Conservation (phyloP, 2,329 filamentous ascomycete genomes). For the Neofusicoccum sp. region DNA sequence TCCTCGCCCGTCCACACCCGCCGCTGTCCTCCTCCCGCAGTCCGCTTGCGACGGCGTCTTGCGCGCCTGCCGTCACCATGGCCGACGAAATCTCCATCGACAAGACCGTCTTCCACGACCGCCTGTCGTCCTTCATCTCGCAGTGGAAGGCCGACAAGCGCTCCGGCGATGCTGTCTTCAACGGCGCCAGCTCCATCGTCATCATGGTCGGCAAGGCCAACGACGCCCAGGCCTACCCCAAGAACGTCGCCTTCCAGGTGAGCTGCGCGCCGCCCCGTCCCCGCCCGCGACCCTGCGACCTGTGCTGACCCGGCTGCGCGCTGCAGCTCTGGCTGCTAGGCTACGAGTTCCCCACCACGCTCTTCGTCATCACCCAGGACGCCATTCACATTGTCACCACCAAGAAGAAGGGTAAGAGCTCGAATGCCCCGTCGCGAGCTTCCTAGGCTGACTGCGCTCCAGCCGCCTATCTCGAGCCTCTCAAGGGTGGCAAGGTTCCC, state of each 20-base stretch:
- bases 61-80: constrained; percentile 50
- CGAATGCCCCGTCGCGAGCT: constrained; percentile 25
- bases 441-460: constrained; percentile 36
- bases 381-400: constrained; percentile 92
- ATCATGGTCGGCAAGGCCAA: constrained; percentile 95
- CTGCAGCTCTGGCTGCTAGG: constrained; percentile 93
- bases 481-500: constrained; percentile 90
- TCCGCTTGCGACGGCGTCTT: constrained; percentile 27
- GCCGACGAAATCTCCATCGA: constrained; percentile 86
- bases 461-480: constrained; percentile 90
- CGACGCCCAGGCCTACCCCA: constrained; percentile 83
- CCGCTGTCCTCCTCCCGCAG: constrained; percentile 24
- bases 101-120: constrained; percentile 89
- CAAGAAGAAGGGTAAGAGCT: constrained; percentile 81
- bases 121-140: constrained; percentile 80
- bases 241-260: constrained; percentile 96
- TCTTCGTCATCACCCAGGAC: constrained; percentile 90
- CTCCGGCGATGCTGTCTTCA: constrained; percentile 80
- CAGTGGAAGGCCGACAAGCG: constrained; percentile 98
- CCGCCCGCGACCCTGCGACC: not conserved
- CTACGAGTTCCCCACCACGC: constrained; percentile 95
- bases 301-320: constrained; percentile 25
- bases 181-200: constrained; percentile 82
- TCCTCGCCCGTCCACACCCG: constrained; percentile 23
- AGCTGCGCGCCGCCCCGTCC: constrained; percentile 39